A percentile compares a stretch with the other conserved stretches of the same genome.
These are phyloP conservation scores for Hymenoscyphus occultus DNA, from an alignment of 2,329 filamentous ascomycete genomes.

Conservation along the genomic window DNA sequence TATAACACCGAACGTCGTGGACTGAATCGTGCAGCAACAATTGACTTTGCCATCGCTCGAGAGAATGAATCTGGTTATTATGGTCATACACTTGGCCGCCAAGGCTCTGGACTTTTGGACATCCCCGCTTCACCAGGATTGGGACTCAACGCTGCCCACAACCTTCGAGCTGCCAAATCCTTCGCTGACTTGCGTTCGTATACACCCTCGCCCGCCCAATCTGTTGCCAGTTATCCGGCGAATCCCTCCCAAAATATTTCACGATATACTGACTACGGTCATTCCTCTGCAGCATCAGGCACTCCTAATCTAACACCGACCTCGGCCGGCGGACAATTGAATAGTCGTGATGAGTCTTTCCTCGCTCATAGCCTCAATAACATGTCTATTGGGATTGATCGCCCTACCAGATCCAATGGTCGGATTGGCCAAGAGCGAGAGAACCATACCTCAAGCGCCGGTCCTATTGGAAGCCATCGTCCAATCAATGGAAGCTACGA, in stretches of 20 bases:
- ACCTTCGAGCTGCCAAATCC: conserved; percentile 89
- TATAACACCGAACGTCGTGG: conserved; percentile 70
- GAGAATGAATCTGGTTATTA: conserved; percentile 63
- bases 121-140: conserved; percentile 75
- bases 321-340: conserved; percentile 65
- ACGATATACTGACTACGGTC: conserved; percentile 51
- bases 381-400: conserved; percentile 51
- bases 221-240: conserved; percentile 81
- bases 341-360: conserved; percentile 31
- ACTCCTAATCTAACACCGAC: conserved; percentile 71
- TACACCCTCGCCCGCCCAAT: conserved; percentile 88
- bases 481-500: conserved; percentile 43
- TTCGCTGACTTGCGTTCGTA: conserved; percentile 94
- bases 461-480: conserved; percentile 64
- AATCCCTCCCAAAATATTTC: conserved; percentile 61
- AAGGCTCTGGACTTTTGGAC: conserved; percentile 77
- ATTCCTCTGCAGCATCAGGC: conserved; percentile 57
- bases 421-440: conserved; percentile 52
- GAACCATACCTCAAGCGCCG: conserved; percentile 42
- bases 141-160: conserved; percentile 65
- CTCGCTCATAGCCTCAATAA: conserved; percentile 52
- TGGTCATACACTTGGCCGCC: conserved; percentile 75
- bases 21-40: conserved; percentile 91
- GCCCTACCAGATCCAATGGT: conserved; percentile 33
- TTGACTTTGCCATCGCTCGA: conserved; percentile 84